These are phyloP conservation scores for Gossypium longicalyx DNA, from an alignment of 345 rosid species.

Conservation along the genomic window DNA sequence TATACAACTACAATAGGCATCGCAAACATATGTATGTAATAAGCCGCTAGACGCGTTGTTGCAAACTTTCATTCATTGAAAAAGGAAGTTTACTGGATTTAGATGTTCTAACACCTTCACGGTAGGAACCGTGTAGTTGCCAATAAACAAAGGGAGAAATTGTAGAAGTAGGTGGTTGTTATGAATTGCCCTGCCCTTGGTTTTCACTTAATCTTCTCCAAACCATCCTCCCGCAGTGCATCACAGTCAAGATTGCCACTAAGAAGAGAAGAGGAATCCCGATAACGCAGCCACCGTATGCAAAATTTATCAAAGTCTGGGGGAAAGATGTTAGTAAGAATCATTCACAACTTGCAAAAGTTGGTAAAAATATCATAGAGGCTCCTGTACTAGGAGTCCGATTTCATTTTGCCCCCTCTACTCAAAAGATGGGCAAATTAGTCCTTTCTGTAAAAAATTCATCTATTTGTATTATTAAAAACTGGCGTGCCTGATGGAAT, in stretches of 20 bases:
- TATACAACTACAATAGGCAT: not conserved
- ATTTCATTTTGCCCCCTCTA: too few relatives aligned
- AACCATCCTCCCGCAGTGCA: conserved; percentile 76
- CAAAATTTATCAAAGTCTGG: conserved; percentile 82
- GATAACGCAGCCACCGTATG: conserved; percentile 67
- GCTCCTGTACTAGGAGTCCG: too few relatives aligned
- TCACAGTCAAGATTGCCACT: conserved; percentile 54
- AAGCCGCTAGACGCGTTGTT: not conserved
- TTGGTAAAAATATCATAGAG: too few relatives aligned
- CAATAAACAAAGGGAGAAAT: not conserved
- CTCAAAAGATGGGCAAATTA: too few relatives aligned
- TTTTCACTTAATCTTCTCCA: conserved; percentile 67
- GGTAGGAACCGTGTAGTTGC: not conserved
- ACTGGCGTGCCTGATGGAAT: too few relatives aligned
- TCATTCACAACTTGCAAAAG: not conserved
- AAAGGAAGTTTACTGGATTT: not conserved
- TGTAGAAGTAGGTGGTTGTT: not conserved
- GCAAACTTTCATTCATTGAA: not conserved
- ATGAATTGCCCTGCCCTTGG: conserved; percentile 32
- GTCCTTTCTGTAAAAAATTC: too few relatives aligned
- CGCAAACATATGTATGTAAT: not conserved
- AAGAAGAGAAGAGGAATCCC: conserved; percentile 80
- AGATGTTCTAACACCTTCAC: not conserved
- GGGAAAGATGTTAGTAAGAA: not conserved
- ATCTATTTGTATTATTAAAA: too few relatives aligned